A percentile compares a stretch with the other conserved stretches of the same genome.
Conservation (phyloP, 148 eudicot species). For the Oxyria digyna region DNA sequence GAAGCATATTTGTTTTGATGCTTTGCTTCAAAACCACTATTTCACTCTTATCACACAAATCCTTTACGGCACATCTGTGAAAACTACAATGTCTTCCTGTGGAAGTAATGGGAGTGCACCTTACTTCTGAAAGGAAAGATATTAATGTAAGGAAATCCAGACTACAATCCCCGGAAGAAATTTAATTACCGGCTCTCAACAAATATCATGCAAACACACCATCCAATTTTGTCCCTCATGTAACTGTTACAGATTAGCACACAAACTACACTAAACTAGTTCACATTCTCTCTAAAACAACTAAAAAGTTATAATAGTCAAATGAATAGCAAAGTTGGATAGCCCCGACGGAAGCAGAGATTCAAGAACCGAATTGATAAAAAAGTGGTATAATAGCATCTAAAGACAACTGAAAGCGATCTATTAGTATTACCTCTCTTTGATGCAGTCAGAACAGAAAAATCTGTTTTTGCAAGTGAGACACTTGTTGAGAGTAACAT, state of each 20-base stretch:
- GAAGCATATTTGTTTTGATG: no score
- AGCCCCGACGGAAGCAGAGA: no score
- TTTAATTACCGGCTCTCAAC: neutral
- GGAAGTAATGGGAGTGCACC: neutral
- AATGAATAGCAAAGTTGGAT: no score
- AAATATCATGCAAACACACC: neutral
- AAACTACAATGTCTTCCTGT: neutral
- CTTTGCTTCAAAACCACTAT: no score
- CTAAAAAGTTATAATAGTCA: neutral
- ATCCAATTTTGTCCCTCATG: neutral
- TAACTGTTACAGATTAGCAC: neutral
- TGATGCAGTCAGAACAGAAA: conserved; percentile 67
- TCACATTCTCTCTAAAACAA: neutral
- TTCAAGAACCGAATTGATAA: neutral
- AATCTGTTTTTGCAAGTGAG: conserved; percentile 48
- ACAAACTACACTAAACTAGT: neutral
- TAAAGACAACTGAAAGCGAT: neutral
- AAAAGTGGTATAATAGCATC: neutral
- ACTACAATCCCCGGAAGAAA: neutral
- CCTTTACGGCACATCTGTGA: neutral
- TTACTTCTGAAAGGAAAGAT: neutral
- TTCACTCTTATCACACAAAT: no score
- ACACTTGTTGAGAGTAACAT: conserved; percentile 42
- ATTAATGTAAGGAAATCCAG: neutral
- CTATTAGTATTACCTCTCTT: conserved; percentile 46